phyloP scores from a whole-genome alignment of 257 asterid genomes.

The Craterostigma plantagineum region DNA sequence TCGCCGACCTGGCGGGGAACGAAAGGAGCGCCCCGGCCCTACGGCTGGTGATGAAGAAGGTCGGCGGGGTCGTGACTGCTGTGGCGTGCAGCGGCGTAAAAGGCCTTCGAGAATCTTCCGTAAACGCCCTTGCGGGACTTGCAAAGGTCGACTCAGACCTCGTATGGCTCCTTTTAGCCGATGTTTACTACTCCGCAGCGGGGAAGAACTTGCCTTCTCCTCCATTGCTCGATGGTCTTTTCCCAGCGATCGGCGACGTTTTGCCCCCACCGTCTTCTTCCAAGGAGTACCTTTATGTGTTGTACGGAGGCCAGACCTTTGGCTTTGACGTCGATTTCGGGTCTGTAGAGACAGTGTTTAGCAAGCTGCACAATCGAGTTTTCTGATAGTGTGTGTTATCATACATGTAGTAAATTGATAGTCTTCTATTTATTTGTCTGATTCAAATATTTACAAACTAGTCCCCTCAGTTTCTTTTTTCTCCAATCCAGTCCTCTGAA shows the following conservation, averaged over 20 bases:
- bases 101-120: conserved; percentile 60
- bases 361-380: conserved; percentile 19
- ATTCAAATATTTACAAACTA: no score
- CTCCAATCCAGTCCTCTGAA: no score
- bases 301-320: conserved; percentile 72
- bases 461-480: no score
- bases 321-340: conserved; percentile 62
- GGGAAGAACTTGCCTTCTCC: conserved; percentile 22
- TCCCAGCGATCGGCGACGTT: conserved; percentile 31
- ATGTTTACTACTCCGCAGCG: conserved; percentile 64
- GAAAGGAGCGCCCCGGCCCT: conserved; percentile 52
- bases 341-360: conserved; percentile 46
- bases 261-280: conserved; percentile 47
- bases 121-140: conserved; percentile 52
- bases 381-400: conserved; percentile 8
- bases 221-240: conserved; percentile 21
- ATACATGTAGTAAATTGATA: no score
- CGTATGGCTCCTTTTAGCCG: conserved; percentile 83
- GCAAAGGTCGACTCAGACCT: conserved; percentile 76
- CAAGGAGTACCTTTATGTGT: conserved; percentile 46
- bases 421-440: no score
- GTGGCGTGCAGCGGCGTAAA: conserved; percentile 69
- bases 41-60: conserved; percentile 51
- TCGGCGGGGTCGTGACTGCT: conserved; percentile 61
- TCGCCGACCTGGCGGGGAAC: conserved; percentile 38